Conservation (phyloP, 2,329 filamentous ascomycete genomes). For the Ustulina deusta region DNA sequence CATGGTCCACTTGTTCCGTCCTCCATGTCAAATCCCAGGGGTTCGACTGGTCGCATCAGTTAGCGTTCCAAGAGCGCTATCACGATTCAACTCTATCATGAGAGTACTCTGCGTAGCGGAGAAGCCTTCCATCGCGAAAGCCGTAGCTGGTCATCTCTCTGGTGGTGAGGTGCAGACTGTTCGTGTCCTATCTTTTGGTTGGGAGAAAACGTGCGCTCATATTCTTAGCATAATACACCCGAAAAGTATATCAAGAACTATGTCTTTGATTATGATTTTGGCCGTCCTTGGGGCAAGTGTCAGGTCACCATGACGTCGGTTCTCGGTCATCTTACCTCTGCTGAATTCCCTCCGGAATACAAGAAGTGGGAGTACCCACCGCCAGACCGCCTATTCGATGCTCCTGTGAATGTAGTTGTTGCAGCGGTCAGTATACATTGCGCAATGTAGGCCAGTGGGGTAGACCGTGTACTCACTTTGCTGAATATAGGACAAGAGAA, state of each 20-base stretch:
- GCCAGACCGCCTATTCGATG: conserved; percentile 83
- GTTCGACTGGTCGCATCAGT: conserved; percentile 36
- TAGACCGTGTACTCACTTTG: conserved; percentile 23
- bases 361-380: conserved; percentile 85
- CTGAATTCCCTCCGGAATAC: conserved; percentile 80
- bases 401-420: conserved; percentile 76
- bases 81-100: conserved; percentile 54
- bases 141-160: conserved; percentile 88
- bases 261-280: conserved; percentile 89
- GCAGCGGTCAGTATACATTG: conserved; percentile 65
- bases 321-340: conserved; percentile 83
- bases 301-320: conserved; percentile 95
- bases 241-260: conserved; percentile 94
- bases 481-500: conserved; percentile 74
- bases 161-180: conserved; percentile 80
- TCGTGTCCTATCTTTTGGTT: conserved; percentile 52
- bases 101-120: conserved; percentile 80
- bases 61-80: conserved; percentile 20
- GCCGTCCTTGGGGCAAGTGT: conserved; percentile 81
- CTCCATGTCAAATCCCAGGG: conserved; percentile 34
- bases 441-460: neutral
- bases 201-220: conserved; percentile 33
- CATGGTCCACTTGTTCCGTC: conserved; percentile 36
- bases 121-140: conserved; percentile 95
- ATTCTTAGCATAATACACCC: conserved; percentile 72